Percentiles rank a stretch among this genome's conserved stretches.
phyloP scores from a whole-genome alignment of 495 filamentous ascomycete species.

The Hamigera avellanea region DNA sequence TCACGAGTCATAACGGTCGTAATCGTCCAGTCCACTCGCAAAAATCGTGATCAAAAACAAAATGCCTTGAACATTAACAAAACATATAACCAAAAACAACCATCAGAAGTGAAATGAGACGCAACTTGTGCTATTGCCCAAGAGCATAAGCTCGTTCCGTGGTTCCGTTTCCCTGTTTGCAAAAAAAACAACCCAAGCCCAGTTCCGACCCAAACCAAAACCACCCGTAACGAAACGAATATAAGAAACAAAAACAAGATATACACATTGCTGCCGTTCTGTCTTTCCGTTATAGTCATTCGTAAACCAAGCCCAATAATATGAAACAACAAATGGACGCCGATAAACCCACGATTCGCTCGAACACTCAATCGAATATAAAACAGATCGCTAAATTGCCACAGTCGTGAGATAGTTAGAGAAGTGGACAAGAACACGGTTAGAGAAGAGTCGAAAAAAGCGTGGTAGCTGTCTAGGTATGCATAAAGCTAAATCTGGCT shows the following conservation, averaged over 20 bases:
- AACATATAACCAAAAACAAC: not conserved
- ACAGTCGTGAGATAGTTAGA: not conserved
- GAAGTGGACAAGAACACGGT: not conserved
- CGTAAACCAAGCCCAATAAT: not conserved
- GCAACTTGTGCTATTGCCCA: too few relatives aligned
- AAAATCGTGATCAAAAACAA: too few relatives aligned
- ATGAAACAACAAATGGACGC: not conserved
- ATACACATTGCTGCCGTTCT: not conserved
- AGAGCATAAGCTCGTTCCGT: too few relatives aligned
- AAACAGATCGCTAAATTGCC: not conserved
- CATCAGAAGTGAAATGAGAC: not conserved
- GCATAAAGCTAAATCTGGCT: not conserved
- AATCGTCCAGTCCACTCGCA: too few relatives aligned
- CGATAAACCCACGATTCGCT: not conserved
- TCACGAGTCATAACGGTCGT: too few relatives aligned
- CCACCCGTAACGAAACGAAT: conserved; percentile 2
- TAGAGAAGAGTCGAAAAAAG: not conserved
- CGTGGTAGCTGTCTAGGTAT: not conserved
- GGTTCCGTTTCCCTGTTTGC: too few relatives aligned
- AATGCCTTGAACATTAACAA: too few relatives aligned
- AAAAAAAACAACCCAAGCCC: not conserved
- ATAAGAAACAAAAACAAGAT: not conserved
- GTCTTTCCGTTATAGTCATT: not conserved
- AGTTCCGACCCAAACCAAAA: not conserved
- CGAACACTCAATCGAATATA: not conserved